Conservation (phyloP, 441 rosid genomes). For the Brassica hybrid region DNA sequence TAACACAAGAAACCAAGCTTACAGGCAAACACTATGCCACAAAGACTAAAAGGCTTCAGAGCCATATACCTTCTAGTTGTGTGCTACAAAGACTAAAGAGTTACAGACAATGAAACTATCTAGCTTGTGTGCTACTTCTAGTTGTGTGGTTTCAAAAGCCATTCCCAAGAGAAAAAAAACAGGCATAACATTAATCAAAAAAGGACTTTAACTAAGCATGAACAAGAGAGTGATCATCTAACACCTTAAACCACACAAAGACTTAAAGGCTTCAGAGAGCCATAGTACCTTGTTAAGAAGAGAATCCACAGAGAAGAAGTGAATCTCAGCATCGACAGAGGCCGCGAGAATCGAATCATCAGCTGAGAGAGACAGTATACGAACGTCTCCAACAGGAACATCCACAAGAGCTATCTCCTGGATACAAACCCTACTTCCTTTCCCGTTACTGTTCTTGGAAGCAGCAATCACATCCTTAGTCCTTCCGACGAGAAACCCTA, state of each 20-base stretch:
- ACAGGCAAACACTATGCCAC: background rate
- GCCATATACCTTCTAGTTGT: slow-evolving; percentile 47
- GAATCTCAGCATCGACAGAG: slow-evolving; percentile 52
- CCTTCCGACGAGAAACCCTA: slow-evolving; percentile 86
- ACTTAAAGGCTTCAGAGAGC: slow-evolving; percentile 17
- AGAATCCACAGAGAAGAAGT: slow-evolving; percentile 61
- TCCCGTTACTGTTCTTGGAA: slow-evolving; percentile 51
- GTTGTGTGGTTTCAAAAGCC: background rate
- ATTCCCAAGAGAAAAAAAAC: background rate
- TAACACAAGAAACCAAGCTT: background rate
- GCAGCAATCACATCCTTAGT: slow-evolving; percentile 71
- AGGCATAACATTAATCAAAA: background rate
- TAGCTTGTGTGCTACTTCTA: slow-evolving; percentile 17
- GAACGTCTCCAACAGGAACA: slow-evolving; percentile 60
- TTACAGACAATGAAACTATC: background rate
- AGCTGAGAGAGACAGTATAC: slow-evolving; percentile 61
- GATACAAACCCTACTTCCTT: slow-evolving; percentile 36
- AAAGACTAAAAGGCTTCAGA: slow-evolving; percentile 14
- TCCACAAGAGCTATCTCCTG: slow-evolving; percentile 63
- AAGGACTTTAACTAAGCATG: background rate
- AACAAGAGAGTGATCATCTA: background rate
- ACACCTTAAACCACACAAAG: background rate
- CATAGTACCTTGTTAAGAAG: slow-evolving; percentile 63
- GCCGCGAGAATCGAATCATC: slow-evolving; percentile 73
- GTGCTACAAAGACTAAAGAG: slow-evolving; percentile 3